Evolutionary conservation across 352 stramenopile genomes (phyloP).

Genomic region (Phytophthora colocasiae): DNA sequence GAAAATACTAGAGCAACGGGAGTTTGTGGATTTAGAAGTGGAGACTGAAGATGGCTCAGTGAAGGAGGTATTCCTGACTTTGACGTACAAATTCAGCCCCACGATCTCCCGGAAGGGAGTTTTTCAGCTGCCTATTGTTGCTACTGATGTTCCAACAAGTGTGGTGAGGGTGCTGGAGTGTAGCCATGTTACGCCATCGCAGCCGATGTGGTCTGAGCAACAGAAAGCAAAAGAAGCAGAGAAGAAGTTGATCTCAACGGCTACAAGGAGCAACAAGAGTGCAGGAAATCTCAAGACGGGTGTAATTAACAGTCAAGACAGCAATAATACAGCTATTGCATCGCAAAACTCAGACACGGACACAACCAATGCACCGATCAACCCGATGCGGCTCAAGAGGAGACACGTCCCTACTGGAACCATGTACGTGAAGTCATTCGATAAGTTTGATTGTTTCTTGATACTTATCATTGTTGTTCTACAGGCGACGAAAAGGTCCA

Average conservation of each 20-base stretch:
- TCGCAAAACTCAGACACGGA: slow-evolving; percentile 19
- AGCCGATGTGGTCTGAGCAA: slow-evolving; percentile 43
- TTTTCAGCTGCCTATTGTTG: slow-evolving; percentile 53
- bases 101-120: slow-evolving; percentile 58
- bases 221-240: slow-evolving; percentile 21
- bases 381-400: slow-evolving; percentile 48
- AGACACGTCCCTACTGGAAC: slow-evolving; percentile 55
- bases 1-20: slow-evolving; percentile 50
- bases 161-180: slow-evolving; percentile 49
- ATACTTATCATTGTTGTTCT: slow-evolving; percentile 3
- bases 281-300: background rate
- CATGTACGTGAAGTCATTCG: no score
- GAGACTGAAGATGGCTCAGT: slow-evolving; percentile 21
- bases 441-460: no score
- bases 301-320: slow-evolving; percentile 11
- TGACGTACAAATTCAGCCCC: slow-evolving; percentile 74
- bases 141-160: slow-evolving; percentile 25
- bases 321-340: background rate
- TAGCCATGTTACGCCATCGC: slow-evolving; percentile 44
- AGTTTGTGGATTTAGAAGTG: slow-evolving; percentile 48
- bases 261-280: background rate
- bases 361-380: slow-evolving; percentile 6
- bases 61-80: slow-evolving; percentile 35
- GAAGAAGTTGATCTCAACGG: slow-evolving; percentile 2
- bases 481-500: slow-evolving; percentile 54